phyloP scores from a whole-genome alignment of 768 basidiomycete species.

The Cystofilobasidium macerans region DNA sequence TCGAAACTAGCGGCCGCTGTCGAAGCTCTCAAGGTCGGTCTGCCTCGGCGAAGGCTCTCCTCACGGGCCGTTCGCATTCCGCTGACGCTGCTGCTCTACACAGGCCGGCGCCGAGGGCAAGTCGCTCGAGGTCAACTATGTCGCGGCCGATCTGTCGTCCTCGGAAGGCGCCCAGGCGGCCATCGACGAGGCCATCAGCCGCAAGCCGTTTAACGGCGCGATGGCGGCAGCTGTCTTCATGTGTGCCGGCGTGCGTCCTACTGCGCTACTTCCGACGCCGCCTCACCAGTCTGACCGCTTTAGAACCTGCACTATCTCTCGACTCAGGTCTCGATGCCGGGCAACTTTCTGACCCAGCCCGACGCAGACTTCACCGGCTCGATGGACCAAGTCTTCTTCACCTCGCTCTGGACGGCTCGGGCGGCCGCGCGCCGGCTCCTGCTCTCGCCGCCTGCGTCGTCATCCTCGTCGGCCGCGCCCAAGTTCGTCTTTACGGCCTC shows the following conservation, averaged over 20 bases:
- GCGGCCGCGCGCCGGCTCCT: not conserved
- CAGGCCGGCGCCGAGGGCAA: conserved; percentile 50
- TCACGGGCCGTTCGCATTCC: not conserved
- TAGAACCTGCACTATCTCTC: not conserved
- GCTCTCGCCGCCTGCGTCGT: conserved; percentile 43
- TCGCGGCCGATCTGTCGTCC: conserved; percentile 55
- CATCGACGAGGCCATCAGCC: conserved; percentile 49
- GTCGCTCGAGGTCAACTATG: conserved; percentile 52
- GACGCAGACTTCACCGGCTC: conserved; percentile 51
- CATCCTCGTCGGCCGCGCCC: conserved; percentile 44
- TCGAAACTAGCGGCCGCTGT: conserved; percentile 53
- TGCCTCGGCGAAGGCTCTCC: not conserved
- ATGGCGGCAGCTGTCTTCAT: conserved; percentile 67
- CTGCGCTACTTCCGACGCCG: not conserved
- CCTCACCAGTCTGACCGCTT: not conserved
- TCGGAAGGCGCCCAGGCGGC: conserved; percentile 51
- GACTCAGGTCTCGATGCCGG: conserved; percentile 43
- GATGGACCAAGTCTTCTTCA: conserved; percentile 52
- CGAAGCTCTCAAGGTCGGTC: conserved; percentile 52
- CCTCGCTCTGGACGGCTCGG: conserved; percentile 42
- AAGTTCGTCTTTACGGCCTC: conserved; percentile 70
- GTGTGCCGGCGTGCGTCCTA: conserved; percentile 53
- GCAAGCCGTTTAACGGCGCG: conserved; percentile 44
- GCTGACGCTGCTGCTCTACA: not conserved
- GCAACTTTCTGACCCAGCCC: conserved; percentile 60